A percentile compares a stretch with the other conserved stretches of the same genome.
Evolutionary conservation across 257 asterid genomes (phyloP).

Genomic region (Solanum commersonii): DNA sequence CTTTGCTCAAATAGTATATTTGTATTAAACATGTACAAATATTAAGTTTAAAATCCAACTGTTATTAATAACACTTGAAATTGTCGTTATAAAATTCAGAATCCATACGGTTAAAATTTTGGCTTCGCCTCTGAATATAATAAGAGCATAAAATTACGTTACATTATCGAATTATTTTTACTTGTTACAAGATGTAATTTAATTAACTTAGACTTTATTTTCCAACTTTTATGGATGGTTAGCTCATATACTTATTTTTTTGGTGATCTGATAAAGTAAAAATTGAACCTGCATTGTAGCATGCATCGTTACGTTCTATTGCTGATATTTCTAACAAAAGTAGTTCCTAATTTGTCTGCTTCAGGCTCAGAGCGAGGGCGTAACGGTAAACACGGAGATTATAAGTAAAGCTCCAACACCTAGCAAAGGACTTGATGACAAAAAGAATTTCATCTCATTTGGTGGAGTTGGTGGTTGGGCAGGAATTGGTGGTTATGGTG

Average conservation of each 20-base stretch:
- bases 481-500: constrained; percentile 25
- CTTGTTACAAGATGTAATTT: background rate
- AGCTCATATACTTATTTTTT: background rate
- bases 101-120: fast-evolving
- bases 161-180: background rate
- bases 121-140: too few relatives aligned
- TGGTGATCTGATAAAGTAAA: fast-evolving
- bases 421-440: constrained; percentile 21
- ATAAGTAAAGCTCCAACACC: constrained; percentile 17
- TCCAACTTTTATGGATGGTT: background rate
- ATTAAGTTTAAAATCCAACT: fast-evolving
- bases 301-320: background rate
- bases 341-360: background rate
- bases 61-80: too few relatives aligned
- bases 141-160: background rate
- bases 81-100: fast-evolving
- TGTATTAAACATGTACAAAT: too few relatives aligned
- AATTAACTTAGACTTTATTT: background rate
- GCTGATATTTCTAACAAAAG: background rate
- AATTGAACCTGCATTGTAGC: too few relatives aligned
- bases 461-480: constrained; percentile 60
- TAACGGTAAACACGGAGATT: constrained; percentile 1
- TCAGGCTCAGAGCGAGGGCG: constrained; percentile 5
- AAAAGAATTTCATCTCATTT: constrained; percentile 49
- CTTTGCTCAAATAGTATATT: too few relatives aligned